Conservation (phyloP, 148 eudicot genomes). For the Polygonum maritimum region DNA sequence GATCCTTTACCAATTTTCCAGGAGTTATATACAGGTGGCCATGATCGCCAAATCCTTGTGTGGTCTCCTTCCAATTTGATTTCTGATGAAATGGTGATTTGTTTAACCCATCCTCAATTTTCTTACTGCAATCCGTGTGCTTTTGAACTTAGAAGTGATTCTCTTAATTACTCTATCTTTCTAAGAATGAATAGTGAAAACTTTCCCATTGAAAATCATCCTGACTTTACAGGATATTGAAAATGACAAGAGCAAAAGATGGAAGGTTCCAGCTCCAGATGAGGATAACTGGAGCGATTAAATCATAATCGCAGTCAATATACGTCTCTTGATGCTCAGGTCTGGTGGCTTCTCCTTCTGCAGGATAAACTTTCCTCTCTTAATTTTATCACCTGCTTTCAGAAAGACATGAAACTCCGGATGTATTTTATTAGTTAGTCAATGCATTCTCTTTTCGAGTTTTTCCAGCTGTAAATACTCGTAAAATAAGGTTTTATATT, state of each 20-base stretch:
- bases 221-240: slow-evolving; percentile 21
- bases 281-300: slow-evolving; percentile 94
- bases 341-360: neutral
- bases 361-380: neutral
- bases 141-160: neutral
- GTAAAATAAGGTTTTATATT: neutral
- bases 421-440: neutral
- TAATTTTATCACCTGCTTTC: neutral
- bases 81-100: slow-evolving; percentile 46
- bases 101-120: neutral
- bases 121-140: slow-evolving; percentile 1
- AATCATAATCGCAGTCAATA: slow-evolving; percentile 15
- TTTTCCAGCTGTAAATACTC: neutral
- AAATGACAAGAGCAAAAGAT: slow-evolving; percentile 35
- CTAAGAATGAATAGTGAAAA: neutral
- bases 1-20: slow-evolving; percentile 21
- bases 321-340: slow-evolving; percentile 8
- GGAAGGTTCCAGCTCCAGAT: slow-evolving; percentile 33
- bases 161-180: neutral
- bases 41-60: slow-evolving; percentile 82
- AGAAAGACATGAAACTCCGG: neutral
- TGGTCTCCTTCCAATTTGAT: slow-evolving; percentile 73
- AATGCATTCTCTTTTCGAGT: neutral
- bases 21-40: slow-evolving; percentile 90
- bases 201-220: neutral